Evolutionary conservation across 1,284 basidiomycete species (phyloP), one percentile per base, ranked within the genome.

Genomic region (Irpex lacteus): DNA sequence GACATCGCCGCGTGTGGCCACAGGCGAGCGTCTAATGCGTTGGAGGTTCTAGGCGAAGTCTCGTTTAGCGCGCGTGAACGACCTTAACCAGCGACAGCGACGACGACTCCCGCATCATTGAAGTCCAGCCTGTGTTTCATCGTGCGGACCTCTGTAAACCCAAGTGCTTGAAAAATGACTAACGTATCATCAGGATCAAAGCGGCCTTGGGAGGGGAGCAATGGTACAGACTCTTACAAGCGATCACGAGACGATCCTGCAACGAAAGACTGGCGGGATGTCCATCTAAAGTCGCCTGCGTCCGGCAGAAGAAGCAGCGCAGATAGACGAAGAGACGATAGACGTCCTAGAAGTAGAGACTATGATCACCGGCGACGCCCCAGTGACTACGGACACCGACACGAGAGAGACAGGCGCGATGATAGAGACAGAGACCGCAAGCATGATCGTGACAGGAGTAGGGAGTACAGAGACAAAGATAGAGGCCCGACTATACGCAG

Each of bases 101-200:
- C 26, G 52, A 63, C 62, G 61, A 67, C 71, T 72, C 73, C 71
- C 73, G 26, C 40, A 11, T 11, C 40, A 44, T 44, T 15, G 40
- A 44, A 44, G 50, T 53, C 50, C n/a, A 18, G 50, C 50, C 18
- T 53, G 50, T 53, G 75, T 78, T 80, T 78, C 76, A 90, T 90
- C 90, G 88, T 91, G 89, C 88, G 90, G 89, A 89, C 84, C 83
- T 81, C 83, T 81, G 87, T 89, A 88, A 90, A 75, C 82, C 81
- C 82, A 78, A 82, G 82, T 85, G 77, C 73, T 73, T 77, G 74
- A 77, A 81, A 80, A 69, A 90, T 91, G 88, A 87, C 90, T 92
- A 90, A 91, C 83, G 80, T 87, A 75, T 80, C 86, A 81, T 84
- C 91, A 92, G 91, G 91, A 82, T 81, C 82, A 76, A 92, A 92